Base-by-base conservation (phyloP, 179 eudicot genomes). In the Beta macrorhiza region DNA sequence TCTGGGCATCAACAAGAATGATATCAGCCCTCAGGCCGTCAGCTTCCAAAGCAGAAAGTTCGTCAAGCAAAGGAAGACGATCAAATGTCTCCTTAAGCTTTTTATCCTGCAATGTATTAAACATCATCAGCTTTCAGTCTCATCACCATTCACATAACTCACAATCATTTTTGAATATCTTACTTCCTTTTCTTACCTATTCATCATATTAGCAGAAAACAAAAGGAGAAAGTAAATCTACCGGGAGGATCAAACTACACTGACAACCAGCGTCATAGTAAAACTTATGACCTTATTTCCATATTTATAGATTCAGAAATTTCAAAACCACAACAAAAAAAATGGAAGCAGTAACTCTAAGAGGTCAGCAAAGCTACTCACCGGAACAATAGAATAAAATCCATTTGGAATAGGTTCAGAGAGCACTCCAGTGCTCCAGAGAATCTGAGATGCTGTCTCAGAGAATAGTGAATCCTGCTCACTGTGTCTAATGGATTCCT, bases 391-490 rank as follows among this genome's bases (percentile, higher is more conserved):
- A 45, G 94, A 96, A 88, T 91, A 96, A 91, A 96, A 96, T 68
- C 99, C 99, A 90, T 96, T 87, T 32, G 98, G 96, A 77, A 96
- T 92, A 44, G 91, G 90, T 82, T 90, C 93, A 81, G 97, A 90
- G 75, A 96, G 94, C 82, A 87, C 86, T 83, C 97, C 97, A 78
- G 97, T 91, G 84, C 85, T 87, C 99, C 98, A 94, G 19, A 96
- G 91, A 83, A 91, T 89, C 83, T 91, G 90, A 64, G 97, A 96
- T 32, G 93, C 97, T 44, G 88, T 88, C 82, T 90, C 88, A 64
- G 87, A 82, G 56, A 87, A 81, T 58, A 75, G 83, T 69, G 81
- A 86, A 82, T 87, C 88, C 80, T 86, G 85, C 82, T 85, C 90
- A 80, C 61, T 79, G 74, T 85, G 86, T 82, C 80, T 74, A 83